Evolutionary conservation across 140 eudicot genomes (phyloP), one percentile per base, ranked within the genome.

Genomic region (Ambrosia hybrid): DNA sequence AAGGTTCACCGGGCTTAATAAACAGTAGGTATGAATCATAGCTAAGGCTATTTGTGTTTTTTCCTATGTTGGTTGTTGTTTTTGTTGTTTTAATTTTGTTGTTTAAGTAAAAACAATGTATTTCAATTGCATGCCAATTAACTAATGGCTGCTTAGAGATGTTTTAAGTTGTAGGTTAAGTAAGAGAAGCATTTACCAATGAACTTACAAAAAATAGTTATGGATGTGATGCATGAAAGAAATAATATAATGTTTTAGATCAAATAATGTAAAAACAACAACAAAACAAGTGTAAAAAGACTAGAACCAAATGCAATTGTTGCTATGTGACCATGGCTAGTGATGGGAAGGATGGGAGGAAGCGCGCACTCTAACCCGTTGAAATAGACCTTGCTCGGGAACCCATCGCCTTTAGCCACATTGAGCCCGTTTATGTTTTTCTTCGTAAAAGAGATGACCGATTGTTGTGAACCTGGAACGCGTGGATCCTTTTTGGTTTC

Each of bases 291-390:
- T 57, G 77, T 78, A 71, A 73, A 79, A 61, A 78, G 26, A 72
- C 51, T 13, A 14, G 58, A 78, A 56, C 67, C 73, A 5, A 75
- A 51, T 67, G 71, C 12, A 37, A 49, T 45, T 0, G 58, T 26
- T 4, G 61, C 67, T 8, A 53, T 68, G 34, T 61, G 39, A 43
- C 81, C 85, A 11, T 33, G 73, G 76, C 85, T 82, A 49, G 70
- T 65, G 57, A 78, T 72, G 45, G 98, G 98, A 70, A 87, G 81
- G 33, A 66, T 38, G 5, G 76, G n/a, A 14, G 98, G 98, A 69
- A 93, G 81, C 12, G 89, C 77, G 53, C 96, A 90, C 65, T 93
- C 98, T 51, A 80, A 88, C 1, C 98, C 98, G 45, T 93, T 93
- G 76, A 93, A 93, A 74, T 82, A 84, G 36, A 90, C 88, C 78